Base-by-base conservation (phyloP, 1,284 basidiomycete genomes). In the Sanghuangporus weigelae region DNA sequence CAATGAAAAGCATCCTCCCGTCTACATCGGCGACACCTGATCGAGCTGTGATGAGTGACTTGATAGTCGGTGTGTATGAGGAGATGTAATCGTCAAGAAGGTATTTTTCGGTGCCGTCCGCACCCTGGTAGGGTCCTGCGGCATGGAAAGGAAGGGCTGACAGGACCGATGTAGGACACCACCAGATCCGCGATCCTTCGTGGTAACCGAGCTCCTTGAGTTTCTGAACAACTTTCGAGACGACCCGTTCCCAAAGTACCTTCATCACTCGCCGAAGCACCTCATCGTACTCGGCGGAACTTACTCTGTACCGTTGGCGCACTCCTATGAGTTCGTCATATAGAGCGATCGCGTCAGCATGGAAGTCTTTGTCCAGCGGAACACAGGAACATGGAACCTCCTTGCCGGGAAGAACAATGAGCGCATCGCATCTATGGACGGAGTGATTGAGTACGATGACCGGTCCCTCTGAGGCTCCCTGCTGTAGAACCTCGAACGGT, bases 141-240 rank as follows among this genome's bases (percentile, higher is more conserved):
- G 19, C 46, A 53, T 81, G 79, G 1, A 81, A 64, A 1, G 80
- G 79, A 12, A 81, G 63, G 12, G 68, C 68, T 14, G 73, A 67
- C 35, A 80, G 68, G 3, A 58, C 49, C 0, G 72, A 72, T 0
- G 75, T 76, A 2, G 77, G 77, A 60, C 77, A 81, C 79, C 79
- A 81, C 77, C 79, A 81, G 14, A 81, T 69, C 8, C 75, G 73
- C 0, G 75, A 73, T 16, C 72, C 67, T 16, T 54, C 57, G 1
- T 62, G 59, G 3, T 65, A 55, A 14, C 44, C 57, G 5, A 71
- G 57, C 5, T 57, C 23, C 5, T 50, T n/a, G 1, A 77, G 35
- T 44, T 60, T 63, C 31, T 69, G 65, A 14, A 73, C 62, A 14
- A 78, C 67, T 6, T 75, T 75, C 12, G 58, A 58, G 7, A 73